These are phyloP conservation scores for Fraxinus cuspidata DNA, from an alignment of 257 asterid genomes.

Conservation along the genomic window DNA sequence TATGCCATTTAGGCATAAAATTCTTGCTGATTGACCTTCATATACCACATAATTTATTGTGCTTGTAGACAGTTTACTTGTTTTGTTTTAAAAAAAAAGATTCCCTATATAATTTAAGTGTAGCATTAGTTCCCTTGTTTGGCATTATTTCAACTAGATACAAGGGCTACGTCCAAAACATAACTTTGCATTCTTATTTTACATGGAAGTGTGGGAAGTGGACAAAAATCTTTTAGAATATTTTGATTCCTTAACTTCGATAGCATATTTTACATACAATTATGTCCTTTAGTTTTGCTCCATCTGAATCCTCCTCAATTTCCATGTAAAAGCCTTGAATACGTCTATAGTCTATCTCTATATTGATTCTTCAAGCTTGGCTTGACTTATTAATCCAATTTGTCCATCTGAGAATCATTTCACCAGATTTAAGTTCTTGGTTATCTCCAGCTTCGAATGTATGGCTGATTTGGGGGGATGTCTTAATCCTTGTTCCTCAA, in stretches of 20 bases:
- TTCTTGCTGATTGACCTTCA: background rate
- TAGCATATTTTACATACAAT: background rate
- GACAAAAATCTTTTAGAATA: background rate
- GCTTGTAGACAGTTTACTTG: background rate
- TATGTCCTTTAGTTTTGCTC: background rate
- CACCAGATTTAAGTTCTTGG: background rate
- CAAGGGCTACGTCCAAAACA: background rate
- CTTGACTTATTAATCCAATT: background rate
- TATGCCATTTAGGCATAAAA: background rate
- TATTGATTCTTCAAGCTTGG: background rate
- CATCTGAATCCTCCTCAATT: background rate
- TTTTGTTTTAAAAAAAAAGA: background rate
- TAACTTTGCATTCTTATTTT: background rate
- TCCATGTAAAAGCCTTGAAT: background rate
- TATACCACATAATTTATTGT: background rate
- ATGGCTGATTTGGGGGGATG: background rate
- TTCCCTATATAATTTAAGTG: background rate
- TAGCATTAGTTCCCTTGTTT: background rate
- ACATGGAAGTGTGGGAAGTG: background rate
- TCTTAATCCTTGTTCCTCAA: background rate
- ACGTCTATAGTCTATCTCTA: too few relatives aligned
- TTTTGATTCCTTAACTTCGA: background rate
- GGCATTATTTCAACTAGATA: background rate
- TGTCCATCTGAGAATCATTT: background rate
- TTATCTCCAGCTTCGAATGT: background rate